These are phyloP conservation scores for Mycosarcoma mackinlayi DNA, from an alignment of 1,284 basidiomycete species.

Conservation along the genomic window DNA sequence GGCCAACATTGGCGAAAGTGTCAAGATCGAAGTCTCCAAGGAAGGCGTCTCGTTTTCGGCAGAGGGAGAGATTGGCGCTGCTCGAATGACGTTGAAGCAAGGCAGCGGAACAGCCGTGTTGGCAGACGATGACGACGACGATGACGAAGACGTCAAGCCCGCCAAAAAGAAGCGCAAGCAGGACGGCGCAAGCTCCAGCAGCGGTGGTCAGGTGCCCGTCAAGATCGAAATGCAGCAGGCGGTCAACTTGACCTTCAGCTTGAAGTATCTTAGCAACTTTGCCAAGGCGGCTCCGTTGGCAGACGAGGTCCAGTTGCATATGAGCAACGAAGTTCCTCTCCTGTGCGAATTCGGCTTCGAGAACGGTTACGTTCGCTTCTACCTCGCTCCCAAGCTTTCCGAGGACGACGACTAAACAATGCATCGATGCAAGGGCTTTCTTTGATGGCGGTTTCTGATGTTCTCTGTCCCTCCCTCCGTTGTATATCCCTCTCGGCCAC, in stretches of 20 bases:
- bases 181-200: slow-evolving; percentile 23
- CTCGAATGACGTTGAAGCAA: slow-evolving; percentile 86
- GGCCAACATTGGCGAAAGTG: slow-evolving; percentile 89
- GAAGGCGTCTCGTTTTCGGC: slow-evolving; percentile 94
- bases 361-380: slow-evolving; percentile 73
- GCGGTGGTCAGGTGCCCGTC: slow-evolving; percentile 68
- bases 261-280: slow-evolving; percentile 98
- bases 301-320: slow-evolving; percentile 73
- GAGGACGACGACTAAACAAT: slow-evolving; percentile 63
- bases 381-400: slow-evolving; percentile 66
- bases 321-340: slow-evolving; percentile 61
- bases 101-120: slow-evolving; percentile 69
- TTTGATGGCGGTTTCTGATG: too few relatives aligned
- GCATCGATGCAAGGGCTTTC: too few relatives aligned
- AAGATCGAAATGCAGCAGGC: slow-evolving; percentile 73
- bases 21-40: slow-evolving; percentile 94
- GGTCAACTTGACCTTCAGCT: slow-evolving; percentile 91
- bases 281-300: slow-evolving; percentile 87
- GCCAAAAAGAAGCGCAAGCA: slow-evolving; percentile 60
- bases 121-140: slow-evolving; percentile 62
- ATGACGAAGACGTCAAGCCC: slow-evolving; percentile 63
- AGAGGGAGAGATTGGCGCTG: slow-evolving; percentile 95
- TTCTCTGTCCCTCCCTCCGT: too few relatives aligned
- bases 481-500: too few relatives aligned
- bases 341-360: slow-evolving; percentile 85